Conservation (phyloP, 192 early-diverging fungal genomes). For the Phlyctochytrium planicorne region DNA sequence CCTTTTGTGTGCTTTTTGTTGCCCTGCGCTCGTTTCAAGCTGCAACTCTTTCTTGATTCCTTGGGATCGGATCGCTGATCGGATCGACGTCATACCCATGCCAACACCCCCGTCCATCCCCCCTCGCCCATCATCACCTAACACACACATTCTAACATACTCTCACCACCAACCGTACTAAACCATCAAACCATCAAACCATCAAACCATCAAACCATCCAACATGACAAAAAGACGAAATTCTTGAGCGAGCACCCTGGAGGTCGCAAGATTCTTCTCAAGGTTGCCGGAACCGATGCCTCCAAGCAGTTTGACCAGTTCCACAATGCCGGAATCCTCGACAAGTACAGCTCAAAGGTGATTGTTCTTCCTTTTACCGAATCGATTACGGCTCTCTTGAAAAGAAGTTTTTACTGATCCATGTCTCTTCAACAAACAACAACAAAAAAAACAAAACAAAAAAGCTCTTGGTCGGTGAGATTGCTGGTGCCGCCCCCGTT, state of each 20-base stretch:
- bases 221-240: slow-evolving; percentile 18
- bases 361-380: neutral
- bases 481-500: slow-evolving; percentile 9
- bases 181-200: too few species aligned
- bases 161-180: too few species aligned
- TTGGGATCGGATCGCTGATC: too few species aligned
- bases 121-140: too few species aligned
- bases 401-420: too few species aligned
- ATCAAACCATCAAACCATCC: too few species aligned
- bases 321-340: slow-evolving; percentile 67
- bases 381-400: neutral
- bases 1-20: neutral
- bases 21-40: too few species aligned
- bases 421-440: too few species aligned
- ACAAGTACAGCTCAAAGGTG: slow-evolving; percentile 56
- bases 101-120: too few species aligned
- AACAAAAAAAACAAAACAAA: neutral
- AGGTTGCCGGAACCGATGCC: slow-evolving; percentile 75
- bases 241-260: slow-evolving; percentile 39
- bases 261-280: slow-evolving; percentile 61
- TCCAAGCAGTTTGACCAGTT: slow-evolving; percentile 85
- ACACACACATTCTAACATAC: too few species aligned
- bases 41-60: too few species aligned
- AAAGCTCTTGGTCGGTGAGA: slow-evolving; percentile 6
- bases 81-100: too few species aligned